Evolutionary conservation across 2,329 filamentous ascomycete genomes (phyloP), one percentile per base, ranked within the genome.

Genomic region (Fusarium luffae): DNA sequence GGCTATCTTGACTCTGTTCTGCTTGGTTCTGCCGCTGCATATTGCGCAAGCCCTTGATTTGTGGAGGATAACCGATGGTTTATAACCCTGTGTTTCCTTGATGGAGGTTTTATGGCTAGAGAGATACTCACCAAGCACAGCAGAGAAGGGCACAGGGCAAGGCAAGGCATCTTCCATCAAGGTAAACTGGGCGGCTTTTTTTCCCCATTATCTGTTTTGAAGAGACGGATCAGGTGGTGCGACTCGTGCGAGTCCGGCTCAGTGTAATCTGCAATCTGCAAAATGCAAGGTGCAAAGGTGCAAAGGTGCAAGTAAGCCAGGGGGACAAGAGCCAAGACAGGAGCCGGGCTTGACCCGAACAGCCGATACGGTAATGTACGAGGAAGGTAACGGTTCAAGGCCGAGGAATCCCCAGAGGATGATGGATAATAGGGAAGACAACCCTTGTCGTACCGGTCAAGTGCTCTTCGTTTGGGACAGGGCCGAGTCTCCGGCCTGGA

Each of bases 181-280:
- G 34, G 49, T 21, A 42, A 52, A 52, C n/a, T 28, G 34, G 27
- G 34, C 34, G 23, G 23, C 18, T 52, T 52, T 51, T 51, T 41
- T 18, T 7, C 13, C 5, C 13, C 10, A 11, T 18, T 41, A 23
- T 25, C 21, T 41, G 9, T 32, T 52, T 41, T 21, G 32, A 12
- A 27, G 18, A 21, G 60, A 59, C 64, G 68, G 68, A 71, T 52
- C 65, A 69, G 66, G 61, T 66, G 68, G 60, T 69, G 56, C 68
- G 64, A 71, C 68, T 70, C 68, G 68, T 70, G 68, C 69, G 69
- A 71, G 69, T 71, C 64, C 68, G 69, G 69, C 60, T 65, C 65
- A 61, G 65, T 58, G 54, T 46, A 54, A 37, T 37, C 34, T 37
- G 34, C 34, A n/a, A 37, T 37, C 16, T 37, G 16, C 34, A 37